Percentiles rank a stretch among this genome's conserved stretches.
Evolutionary conservation across 2,329 filamentous ascomycete species (phyloP).

Genomic region (Sordariomycetes sp.): DNA sequence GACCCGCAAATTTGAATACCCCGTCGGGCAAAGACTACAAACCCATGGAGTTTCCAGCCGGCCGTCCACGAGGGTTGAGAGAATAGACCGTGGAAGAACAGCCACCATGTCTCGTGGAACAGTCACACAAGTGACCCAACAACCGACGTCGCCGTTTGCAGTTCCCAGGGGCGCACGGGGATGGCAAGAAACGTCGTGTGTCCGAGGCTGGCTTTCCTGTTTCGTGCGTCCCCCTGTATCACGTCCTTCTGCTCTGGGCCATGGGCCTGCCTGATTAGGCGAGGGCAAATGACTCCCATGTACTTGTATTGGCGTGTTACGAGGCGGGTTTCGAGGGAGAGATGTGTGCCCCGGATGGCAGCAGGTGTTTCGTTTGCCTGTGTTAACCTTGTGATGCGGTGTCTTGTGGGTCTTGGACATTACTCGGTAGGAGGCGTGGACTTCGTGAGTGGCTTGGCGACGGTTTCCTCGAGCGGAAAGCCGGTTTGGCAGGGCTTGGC

Average conservation of each 20-base stretch:
- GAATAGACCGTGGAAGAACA: background rate
- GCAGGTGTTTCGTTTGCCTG: background rate
- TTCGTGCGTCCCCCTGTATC: background rate
- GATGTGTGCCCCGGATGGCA: background rate
- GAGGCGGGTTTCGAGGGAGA: background rate
- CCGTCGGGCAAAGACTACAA: too few species aligned
- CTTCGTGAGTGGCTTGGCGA: too few species aligned
- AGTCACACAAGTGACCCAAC: background rate
- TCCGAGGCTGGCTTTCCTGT: background rate
- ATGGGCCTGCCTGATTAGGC: background rate
- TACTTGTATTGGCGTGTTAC: background rate
- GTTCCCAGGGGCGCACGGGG: background rate
- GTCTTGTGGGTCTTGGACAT: too few species aligned
- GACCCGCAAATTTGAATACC: too few species aligned
- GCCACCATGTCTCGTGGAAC: background rate
- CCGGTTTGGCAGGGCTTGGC: too few species aligned
- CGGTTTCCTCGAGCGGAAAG: too few species aligned
- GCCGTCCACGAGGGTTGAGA: too few species aligned
- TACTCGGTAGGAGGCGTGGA: too few species aligned
- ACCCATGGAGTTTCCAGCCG: too few species aligned
- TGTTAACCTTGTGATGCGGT: background rate
- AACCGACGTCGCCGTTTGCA: background rate
- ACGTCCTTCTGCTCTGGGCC: background rate
- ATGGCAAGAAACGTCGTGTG: background rate
- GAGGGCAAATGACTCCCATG: background rate